Percentiles rank a stretch among this genome's conserved stretches.
Conservation (phyloP, 805 yeast genomes). For the Metschnikowia reukaufii region DNA sequence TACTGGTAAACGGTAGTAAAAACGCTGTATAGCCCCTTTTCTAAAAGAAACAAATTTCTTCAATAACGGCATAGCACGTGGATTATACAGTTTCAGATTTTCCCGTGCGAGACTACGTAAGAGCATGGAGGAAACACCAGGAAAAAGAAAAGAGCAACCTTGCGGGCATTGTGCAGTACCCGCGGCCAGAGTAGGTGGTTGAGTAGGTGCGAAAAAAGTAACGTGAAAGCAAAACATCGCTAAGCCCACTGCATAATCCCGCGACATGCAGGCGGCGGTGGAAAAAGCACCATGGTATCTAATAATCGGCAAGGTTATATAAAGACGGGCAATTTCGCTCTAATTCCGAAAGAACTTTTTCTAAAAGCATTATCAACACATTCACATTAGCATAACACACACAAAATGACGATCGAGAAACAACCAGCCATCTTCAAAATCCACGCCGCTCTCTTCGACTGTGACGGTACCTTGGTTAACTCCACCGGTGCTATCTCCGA, state of each 20-base stretch:
- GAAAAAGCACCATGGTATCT: slow-evolving; percentile 5
- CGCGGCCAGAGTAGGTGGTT: neutral
- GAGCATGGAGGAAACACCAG: slow-evolving; percentile 3
- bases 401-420: slow-evolving; percentile 24
- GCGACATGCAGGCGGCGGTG: slow-evolving; percentile 2
- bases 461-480: slow-evolving; percentile 84
- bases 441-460: slow-evolving; percentile 66
- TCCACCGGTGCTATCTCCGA: slow-evolving; percentile 81
- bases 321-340: slow-evolving; percentile 2
- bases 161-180: slow-evolving; percentile 6
- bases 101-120: slow-evolving; percentile 1
- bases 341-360: neutral
- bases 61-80: too few species aligned
- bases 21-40: neutral
- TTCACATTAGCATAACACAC: slow-evolving; percentile 1
- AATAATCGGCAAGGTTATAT: slow-evolving; percentile 7
- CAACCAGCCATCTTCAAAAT: slow-evolving; percentile 45
- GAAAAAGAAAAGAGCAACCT: slow-evolving; percentile 9
- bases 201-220: slow-evolving; percentile 3
- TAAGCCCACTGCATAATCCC: neutral
- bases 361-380: neutral
- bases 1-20: neutral
- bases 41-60: neutral
- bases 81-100: slow-evolving; percentile 2
- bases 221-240: slow-evolving; percentile 1